Conservation (phyloP, 2,329 filamentous ascomycete genomes). For the Penicillium aurantiogriseum region DNA sequence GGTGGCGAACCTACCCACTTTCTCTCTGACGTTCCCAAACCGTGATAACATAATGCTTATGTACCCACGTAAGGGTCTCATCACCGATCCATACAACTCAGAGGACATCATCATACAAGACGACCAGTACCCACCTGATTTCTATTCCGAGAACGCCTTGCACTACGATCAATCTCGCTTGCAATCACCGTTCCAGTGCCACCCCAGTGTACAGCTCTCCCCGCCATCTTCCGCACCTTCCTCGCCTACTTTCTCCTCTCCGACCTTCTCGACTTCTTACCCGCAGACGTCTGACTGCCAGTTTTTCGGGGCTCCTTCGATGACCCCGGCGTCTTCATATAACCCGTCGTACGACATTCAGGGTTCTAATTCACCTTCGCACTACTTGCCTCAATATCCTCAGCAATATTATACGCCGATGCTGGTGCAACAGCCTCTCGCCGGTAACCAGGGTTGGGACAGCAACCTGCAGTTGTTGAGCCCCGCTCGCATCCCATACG, state of each 20-base stretch:
- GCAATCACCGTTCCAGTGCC: slow-evolving; percentile 37
- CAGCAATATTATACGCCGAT: slow-evolving; percentile 36
- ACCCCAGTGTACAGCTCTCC: slow-evolving; percentile 33
- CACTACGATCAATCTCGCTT: slow-evolving; percentile 31
- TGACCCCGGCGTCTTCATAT: slow-evolving; percentile 42
- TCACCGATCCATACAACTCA: slow-evolving; percentile 39
- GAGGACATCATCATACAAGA: slow-evolving; percentile 41
- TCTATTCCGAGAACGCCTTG: slow-evolving; percentile 26
- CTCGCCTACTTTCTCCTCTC: slow-evolving; percentile 32
- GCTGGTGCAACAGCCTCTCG: slow-evolving; percentile 41
- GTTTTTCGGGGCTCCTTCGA: slow-evolving; percentile 40
- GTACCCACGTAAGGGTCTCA: slow-evolving; percentile 45
- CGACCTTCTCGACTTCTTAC: slow-evolving; percentile 29
- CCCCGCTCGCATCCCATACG: slow-evolving; percentile 35
- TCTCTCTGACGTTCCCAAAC: slow-evolving; percentile 28
- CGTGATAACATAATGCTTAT: slow-evolving; percentile 41
- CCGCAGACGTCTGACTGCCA: slow-evolving; percentile 30
- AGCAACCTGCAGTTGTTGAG: slow-evolving; percentile 38
- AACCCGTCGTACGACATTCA: slow-evolving; percentile 38
- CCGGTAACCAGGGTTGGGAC: slow-evolving; percentile 37
- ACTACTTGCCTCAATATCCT: slow-evolving; percentile 32
- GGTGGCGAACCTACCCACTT: slow-evolving; percentile 31
- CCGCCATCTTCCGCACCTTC: slow-evolving; percentile 40
- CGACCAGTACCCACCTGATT: slow-evolving; percentile 37
- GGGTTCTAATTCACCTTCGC: slow-evolving; percentile 33